Evolutionary conservation across 176 grass and related monocot species (phyloP).

Genomic region (Pharus latifolius): DNA sequence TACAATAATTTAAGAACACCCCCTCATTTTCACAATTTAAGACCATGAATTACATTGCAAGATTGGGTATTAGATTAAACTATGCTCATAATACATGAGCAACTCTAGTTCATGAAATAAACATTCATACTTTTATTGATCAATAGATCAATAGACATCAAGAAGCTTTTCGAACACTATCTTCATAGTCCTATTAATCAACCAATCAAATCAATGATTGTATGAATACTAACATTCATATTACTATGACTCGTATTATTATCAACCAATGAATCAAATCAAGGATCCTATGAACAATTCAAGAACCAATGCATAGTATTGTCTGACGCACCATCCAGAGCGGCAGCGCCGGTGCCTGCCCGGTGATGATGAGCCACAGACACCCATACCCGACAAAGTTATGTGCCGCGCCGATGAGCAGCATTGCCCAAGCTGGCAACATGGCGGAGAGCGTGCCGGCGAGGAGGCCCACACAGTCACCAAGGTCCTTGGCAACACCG

Average conservation of each 20-base stretch:
- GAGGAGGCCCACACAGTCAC: conserved; percentile 79
- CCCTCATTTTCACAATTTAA: neutral
- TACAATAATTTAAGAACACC: conserved; percentile 2
- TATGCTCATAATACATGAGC: no score
- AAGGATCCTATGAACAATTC: neutral
- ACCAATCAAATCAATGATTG: neutral
- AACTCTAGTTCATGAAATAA: no score
- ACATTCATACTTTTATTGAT: no score
- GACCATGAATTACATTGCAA: no score
- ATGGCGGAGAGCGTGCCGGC: conserved; percentile 61
- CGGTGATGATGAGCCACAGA: conserved; percentile 79
- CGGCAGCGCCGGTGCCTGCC: conserved; percentile 45
- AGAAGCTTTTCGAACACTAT: no score
- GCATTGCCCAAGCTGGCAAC: conserved; percentile 61
- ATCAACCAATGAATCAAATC: neutral
- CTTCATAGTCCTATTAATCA: neutral
- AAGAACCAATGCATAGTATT: neutral
- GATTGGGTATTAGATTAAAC: no score
- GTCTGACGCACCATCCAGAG: conserved; percentile 56
- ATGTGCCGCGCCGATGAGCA: conserved; percentile 56
- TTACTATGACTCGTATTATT: neutral
- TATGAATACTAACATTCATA: no score
- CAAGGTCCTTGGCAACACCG: conserved; percentile 84
- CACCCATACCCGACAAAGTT: conserved; percentile 86
- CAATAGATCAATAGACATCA: no score